phyloP scores from a whole-genome alignment of 345 rosid genomes.

The Zanthoxylum bungeanum region DNA sequence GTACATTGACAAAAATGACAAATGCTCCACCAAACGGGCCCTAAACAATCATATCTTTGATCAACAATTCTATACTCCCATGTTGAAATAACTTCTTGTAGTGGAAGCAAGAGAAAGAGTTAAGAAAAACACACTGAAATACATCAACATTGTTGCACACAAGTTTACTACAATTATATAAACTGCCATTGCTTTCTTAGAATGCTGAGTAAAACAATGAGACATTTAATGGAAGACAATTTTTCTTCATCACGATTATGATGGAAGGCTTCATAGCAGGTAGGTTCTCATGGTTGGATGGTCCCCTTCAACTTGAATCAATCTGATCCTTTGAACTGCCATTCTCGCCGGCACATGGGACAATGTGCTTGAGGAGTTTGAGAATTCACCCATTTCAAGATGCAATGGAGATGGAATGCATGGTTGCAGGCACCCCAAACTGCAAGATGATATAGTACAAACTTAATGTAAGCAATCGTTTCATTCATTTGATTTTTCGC shows the following conservation, averaged over 20 bases:
- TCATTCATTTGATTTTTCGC: not conserved
- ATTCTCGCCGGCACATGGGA: slow-evolving; percentile 84
- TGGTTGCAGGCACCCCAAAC: slow-evolving; percentile 79
- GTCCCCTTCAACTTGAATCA: not conserved
- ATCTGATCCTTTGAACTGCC: slow-evolving; percentile 61
- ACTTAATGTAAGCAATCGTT: not conserved
- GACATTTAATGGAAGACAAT: not conserved
- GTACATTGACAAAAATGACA: too few relatives aligned
- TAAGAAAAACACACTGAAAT: too few relatives aligned
- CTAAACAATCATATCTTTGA: too few relatives aligned
- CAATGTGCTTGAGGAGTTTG: slow-evolving; percentile 89
- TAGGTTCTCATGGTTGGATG: not conserved
- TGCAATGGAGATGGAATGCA: slow-evolving; percentile 92
- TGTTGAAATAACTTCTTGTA: too few relatives aligned
- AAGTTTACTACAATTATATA: not conserved
- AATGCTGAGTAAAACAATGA: not conserved
- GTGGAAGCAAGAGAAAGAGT: too few relatives aligned
- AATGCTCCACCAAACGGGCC: too few relatives aligned
- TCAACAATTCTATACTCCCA: too few relatives aligned
- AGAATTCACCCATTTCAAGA: slow-evolving; percentile 92
- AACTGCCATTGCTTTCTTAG: not conserved
- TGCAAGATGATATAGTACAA: slow-evolving; percentile 12
- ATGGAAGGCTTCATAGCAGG: not conserved
- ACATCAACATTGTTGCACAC: not conserved
- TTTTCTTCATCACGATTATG: not conserved